Base-by-base conservation (phyloP, 176 grass and related monocot genomes). In the Themeda triandra region DNA sequence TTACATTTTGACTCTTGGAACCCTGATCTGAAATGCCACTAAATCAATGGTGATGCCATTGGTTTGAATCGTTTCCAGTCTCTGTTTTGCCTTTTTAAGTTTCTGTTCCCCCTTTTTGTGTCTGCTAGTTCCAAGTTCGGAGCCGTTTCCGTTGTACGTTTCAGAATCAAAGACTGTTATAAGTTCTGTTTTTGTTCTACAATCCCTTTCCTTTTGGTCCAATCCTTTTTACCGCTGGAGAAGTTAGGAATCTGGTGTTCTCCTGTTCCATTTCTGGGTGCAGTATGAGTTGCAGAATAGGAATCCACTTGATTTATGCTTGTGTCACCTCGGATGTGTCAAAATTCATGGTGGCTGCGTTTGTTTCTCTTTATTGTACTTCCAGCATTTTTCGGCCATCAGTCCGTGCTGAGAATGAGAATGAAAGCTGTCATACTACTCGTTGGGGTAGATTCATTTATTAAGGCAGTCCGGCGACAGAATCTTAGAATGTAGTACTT, bases 181-280 rank as follows among this genome's bases (percentile, higher is more conserved):
- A 27, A 13, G n/a, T 62, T 62, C n/a, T 60, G 56, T 25, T 25
- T 60, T 60, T 60, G 23, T 25, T 60, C 2, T 58, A 27, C 58
- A 62, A 25, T 6, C 58, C 56, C n/a, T 62, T 62, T 3, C 10
- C 27, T 27, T 62, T 32, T 58, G 51, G 33, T 79, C 28, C 32
- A 28, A n/a, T 13, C 33, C 23, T 35, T 83, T 73, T n/a, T 76
- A 59, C 31, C 19, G 59, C 59, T 10, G 15, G n/a, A 33, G 19
- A 80, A 67, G 24, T 80, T 63, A 69, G 49, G 35, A 80, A 63
- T 36, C 21, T 84, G 27, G 25, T 37, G 1, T 30, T 56, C 25
- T 8, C 30, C 27, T 7, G 39, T 71, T 86, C 32, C 75, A 78
- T 86, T 77, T 82, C 65, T 58, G 70, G 66, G 73, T 37, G n/a